These are phyloP conservation scores for Anthracocystis walkeri DNA, from an alignment of 1,284 basidiomycete species.

Conservation along the genomic window DNA sequence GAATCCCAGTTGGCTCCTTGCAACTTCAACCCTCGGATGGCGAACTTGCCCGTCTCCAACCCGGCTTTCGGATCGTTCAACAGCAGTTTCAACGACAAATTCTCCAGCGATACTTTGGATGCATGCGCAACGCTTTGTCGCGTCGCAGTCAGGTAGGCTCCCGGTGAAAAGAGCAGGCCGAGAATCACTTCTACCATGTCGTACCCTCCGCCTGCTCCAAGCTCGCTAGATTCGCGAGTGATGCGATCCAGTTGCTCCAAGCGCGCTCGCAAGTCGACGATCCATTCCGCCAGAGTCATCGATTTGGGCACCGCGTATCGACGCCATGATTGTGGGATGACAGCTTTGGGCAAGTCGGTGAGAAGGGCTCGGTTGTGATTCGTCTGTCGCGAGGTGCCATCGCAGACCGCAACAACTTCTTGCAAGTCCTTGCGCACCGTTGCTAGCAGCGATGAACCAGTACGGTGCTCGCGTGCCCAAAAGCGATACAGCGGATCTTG, in stretches of 20 bases:
- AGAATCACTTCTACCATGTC: slow-evolving; percentile 60
- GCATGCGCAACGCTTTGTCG: slow-evolving; percentile 63
- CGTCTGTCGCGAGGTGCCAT: slow-evolving; percentile 57
- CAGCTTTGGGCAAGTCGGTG: slow-evolving; percentile 57
- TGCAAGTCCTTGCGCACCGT: slow-evolving; percentile 56
- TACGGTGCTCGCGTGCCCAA: slow-evolving; percentile 66
- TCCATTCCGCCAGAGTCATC: slow-evolving; percentile 61
- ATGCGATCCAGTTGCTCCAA: slow-evolving; percentile 55
- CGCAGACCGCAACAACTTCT: slow-evolving; percentile 57
- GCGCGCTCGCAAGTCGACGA: slow-evolving; percentile 58
- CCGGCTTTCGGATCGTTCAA: slow-evolving; percentile 37
- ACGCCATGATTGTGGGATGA: slow-evolving; percentile 59
- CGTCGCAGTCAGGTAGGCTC: slow-evolving; percentile 68
- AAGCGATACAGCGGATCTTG: slow-evolving; percentile 64
- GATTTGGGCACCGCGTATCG: slow-evolving; percentile 54
- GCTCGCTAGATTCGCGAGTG: slow-evolving; percentile 22
- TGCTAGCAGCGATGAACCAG: slow-evolving; percentile 48
- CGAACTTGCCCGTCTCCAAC: slow-evolving; percentile 70
- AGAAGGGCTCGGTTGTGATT: slow-evolving; percentile 61
- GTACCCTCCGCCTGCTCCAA: slow-evolving; percentile 33
- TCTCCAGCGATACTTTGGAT: slow-evolving; percentile 57
- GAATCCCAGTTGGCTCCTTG: slow-evolving; percentile 61
- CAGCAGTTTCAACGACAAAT: slow-evolving; percentile 54
- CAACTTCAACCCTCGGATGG: slow-evolving; percentile 57
- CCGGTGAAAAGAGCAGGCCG: slow-evolving; percentile 60